These are phyloP conservation scores for Scedosporium boydii DNA, from an alignment of 2,329 filamentous ascomycete genomes.

Conservation along the genomic window DNA sequence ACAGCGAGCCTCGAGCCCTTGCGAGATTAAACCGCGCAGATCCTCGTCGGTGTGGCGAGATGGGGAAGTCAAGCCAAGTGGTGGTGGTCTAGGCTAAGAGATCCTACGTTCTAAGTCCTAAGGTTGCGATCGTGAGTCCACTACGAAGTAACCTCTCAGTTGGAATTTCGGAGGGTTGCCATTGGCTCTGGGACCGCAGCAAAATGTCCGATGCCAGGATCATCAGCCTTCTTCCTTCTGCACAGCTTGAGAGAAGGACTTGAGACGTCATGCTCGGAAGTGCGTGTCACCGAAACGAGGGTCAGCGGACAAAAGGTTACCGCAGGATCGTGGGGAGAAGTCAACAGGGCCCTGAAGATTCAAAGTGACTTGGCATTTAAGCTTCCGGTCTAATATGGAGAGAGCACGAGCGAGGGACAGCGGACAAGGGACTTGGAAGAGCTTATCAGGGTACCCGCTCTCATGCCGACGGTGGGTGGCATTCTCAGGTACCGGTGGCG, in stretches of 20 bases:
- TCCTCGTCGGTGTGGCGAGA: neutral
- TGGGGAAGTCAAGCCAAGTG: neutral
- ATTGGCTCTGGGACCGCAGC: neutral
- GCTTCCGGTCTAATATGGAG: neutral
- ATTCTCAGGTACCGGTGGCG: neutral
- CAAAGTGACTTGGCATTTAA: neutral
- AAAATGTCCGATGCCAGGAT: constrained; percentile 7
- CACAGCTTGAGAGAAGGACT: constrained; percentile 7
- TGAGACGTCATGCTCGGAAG: constrained; percentile 18
- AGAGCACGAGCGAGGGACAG: neutral
- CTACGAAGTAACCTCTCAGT: neutral
- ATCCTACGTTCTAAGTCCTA: neutral
- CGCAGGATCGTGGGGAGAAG: neutral
- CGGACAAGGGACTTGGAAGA: neutral
- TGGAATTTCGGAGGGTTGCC: neutral
- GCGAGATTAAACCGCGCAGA: neutral
- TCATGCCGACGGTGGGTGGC: neutral
- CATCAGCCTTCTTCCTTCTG: neutral
- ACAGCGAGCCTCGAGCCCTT: neutral
- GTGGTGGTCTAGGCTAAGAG: neutral
- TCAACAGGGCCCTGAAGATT: neutral
- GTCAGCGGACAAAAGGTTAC: neutral
- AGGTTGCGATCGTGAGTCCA: neutral
- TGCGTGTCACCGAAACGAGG: constrained; percentile 13
- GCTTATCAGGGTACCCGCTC: neutral